Base-by-base conservation (phyloP, 768 basidiomycete genomes). In the Porphyrellus cyaneotinctus region DNA sequence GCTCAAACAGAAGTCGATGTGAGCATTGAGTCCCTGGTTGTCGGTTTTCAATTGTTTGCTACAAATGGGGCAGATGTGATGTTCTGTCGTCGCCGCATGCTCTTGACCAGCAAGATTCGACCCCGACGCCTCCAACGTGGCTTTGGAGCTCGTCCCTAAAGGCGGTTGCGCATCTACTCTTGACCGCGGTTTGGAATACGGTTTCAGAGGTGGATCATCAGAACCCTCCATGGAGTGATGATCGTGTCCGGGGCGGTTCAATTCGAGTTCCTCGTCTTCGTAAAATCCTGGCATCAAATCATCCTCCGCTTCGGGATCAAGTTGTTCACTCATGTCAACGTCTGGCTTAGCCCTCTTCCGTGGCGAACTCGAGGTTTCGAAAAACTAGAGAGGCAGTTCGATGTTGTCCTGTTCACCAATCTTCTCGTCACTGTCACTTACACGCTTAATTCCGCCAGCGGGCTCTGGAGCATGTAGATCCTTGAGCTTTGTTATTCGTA, bases 1-100 rank as follows among this genome's bases (percentile, higher is more conserved):
- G 65, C 89, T 94, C 46, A 97, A 68, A 63, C 94, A 97, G 61
- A 85, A 88, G 68, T 97, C 93, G 39, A 97, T 77, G 62, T 97
- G 93, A n/a, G 81, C 75, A 64, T 97, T 95, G 31, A 97, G 70
- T 6, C 80, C 84, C 43, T 78, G 75, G 64, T 97, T 97, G 65
- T 91, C 84, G 1, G 78, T 82, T 54, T 78, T 72, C 49, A 92
- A 65, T 13, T 70, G 65, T 63, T 80, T 83, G 23, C 70, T 64
- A 61, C 91, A 95, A 22, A 94, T 74, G 4, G 94, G 92, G 67
- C 91, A 95, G 0, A 68, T 67, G 49, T 80, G 76, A n/a, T 57
- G 35, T 35, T 55, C 58, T 3, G 13, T 32, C 15, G 24, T 24
- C 35, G 12, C 15, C 24, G 6, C 30, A 26, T 30, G 51, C 56